Evolutionary conservation across 1,284 basidiomycete species (phyloP).

Genomic region (Schizophyllum commune): DNA sequence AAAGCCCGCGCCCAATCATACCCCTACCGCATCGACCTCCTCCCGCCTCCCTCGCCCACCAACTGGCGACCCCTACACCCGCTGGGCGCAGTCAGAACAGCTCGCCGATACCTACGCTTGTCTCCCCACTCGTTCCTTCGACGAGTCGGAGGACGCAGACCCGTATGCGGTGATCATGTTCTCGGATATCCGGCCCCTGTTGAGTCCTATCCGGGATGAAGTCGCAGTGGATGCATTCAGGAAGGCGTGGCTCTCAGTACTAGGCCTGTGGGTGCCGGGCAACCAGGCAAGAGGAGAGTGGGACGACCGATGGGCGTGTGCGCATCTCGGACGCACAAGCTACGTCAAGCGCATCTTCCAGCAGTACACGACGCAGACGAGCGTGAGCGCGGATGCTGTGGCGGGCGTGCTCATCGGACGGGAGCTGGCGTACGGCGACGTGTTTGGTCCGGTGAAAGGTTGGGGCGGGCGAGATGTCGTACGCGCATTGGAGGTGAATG

Average conservation of each 20-base stretch:
- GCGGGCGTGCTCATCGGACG: slow-evolving; percentile 60
- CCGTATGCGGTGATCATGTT: slow-evolving; percentile 79
- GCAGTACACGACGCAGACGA: slow-evolving; percentile 29
- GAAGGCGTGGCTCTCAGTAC: slow-evolving; percentile 67
- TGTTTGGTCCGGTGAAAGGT: slow-evolving; percentile 59
- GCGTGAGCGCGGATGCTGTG: slow-evolving; percentile 37
- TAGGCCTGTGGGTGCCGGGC: slow-evolving; percentile 72
- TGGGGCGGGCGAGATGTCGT: slow-evolving; percentile 48
- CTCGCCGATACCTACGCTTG: slow-evolving; percentile 6
- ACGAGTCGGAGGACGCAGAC: slow-evolving; percentile 55
- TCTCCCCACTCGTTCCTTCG: slow-evolving; percentile 52
- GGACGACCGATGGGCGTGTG: slow-evolving; percentile 62
- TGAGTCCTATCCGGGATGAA: slow-evolving; percentile 50
- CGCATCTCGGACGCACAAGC: slow-evolving; percentile 24
- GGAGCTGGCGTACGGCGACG: slow-evolving; percentile 49
- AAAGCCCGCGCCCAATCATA: slow-evolving; percentile 17
- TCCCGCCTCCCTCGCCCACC: slow-evolving; percentile 2
- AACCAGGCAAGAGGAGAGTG: slow-evolving; percentile 33
- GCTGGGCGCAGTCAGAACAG: not conserved
- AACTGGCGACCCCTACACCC: not conserved
- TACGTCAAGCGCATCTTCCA: slow-evolving; percentile 12
- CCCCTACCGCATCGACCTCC: slow-evolving; percentile 6
- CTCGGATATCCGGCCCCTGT: slow-evolving; percentile 66
- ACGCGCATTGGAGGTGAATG: slow-evolving; percentile 44
- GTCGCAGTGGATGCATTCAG: slow-evolving; percentile 59